These are phyloP conservation scores for Thelonectria rubi DNA, from an alignment of 2,329 filamentous ascomycete genomes.

Conservation along the genomic window DNA sequence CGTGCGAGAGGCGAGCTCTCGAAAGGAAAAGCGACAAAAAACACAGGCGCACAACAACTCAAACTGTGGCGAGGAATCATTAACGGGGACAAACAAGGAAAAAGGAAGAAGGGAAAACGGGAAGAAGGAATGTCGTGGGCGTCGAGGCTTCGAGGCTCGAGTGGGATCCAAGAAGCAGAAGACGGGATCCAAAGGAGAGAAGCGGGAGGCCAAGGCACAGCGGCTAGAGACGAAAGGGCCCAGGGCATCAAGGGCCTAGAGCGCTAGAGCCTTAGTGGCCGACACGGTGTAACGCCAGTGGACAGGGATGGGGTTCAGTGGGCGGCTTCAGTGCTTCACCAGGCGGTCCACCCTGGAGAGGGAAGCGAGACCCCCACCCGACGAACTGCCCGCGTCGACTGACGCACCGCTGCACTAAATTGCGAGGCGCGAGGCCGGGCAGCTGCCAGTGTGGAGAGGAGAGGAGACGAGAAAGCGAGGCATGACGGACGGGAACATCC, in stretches of 20 bases:
- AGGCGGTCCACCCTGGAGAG: neutral
- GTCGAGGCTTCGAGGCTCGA: conserved; percentile 35
- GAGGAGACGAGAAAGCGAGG: conserved; percentile 10
- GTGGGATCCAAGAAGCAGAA: conserved; percentile 18
- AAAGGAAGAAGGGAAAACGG: conserved; percentile 21
- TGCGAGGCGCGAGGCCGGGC: conserved; percentile 24
- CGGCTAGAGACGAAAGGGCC: conserved; percentile 26
- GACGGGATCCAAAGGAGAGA: conserved; percentile 11
- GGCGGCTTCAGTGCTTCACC: conserved; percentile 32
- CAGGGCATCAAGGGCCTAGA: neutral
- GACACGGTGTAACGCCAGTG: conserved; percentile 42
- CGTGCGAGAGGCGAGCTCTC: conserved; percentile 30
- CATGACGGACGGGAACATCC: conserved; percentile 4
- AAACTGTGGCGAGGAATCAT: neutral
- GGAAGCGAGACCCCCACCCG: conserved; percentile 15
- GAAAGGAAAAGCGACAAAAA: conserved; percentile 2
- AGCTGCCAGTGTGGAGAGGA: conserved; percentile 1
- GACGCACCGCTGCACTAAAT: conserved; percentile 32
- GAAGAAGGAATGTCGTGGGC: conserved; percentile 34
- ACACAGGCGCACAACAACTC: neutral
- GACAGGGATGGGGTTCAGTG: conserved; percentile 30
- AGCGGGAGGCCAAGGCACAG: conserved; percentile 35
- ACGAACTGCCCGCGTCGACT: conserved; percentile 24
- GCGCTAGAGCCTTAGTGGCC: conserved; percentile 33
- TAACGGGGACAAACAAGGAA: conserved; percentile 11